These are phyloP conservation scores for Adansonia grandidieri DNA, from an alignment of 441 rosid genomes.

Conservation along the genomic window DNA sequence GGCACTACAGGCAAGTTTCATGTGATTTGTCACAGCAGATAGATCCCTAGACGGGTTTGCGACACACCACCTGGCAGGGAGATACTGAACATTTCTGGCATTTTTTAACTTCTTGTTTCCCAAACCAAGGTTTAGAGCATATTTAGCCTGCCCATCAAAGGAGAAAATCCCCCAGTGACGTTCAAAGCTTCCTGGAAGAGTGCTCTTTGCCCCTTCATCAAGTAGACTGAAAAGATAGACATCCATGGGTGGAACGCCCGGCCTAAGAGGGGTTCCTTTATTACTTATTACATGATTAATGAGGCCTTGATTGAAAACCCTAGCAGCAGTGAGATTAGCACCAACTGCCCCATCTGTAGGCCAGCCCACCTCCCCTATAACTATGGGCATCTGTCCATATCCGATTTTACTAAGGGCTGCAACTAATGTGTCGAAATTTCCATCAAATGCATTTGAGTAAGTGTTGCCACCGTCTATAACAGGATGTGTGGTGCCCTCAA, in stretches of 20 bases:
- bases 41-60: conserved; percentile 76
- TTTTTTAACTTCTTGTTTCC: conserved; percentile 71
- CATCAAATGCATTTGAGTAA: conserved; percentile 89
- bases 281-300: conserved; percentile 64
- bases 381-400: conserved; percentile 83
- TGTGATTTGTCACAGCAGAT: conserved; percentile 65
- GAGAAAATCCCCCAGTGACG: conserved; percentile 99
- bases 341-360: conserved; percentile 84
- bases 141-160: conserved; percentile 96
- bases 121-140: conserved; percentile 71
- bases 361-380: conserved; percentile 97
- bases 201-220: conserved; percentile 89
- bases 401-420: conserved; percentile 85
- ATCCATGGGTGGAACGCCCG: conserved; percentile 73
- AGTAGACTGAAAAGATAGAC: conserved; percentile 85
- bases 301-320: conserved; percentile 87
- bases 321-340: conserved; percentile 84
- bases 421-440: conserved; percentile 88
- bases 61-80: conserved; percentile 93
- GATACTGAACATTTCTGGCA: conserved; percentile 73
- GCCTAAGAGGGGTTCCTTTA: conserved; percentile 92
- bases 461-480: conserved; percentile 78
- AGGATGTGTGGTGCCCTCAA: conserved; percentile 80
- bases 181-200: conserved; percentile 85
- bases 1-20: conserved; percentile 69